Base-by-base conservation (phyloP, 768 basidiomycete species). In the Mycena floridula region DNA sequence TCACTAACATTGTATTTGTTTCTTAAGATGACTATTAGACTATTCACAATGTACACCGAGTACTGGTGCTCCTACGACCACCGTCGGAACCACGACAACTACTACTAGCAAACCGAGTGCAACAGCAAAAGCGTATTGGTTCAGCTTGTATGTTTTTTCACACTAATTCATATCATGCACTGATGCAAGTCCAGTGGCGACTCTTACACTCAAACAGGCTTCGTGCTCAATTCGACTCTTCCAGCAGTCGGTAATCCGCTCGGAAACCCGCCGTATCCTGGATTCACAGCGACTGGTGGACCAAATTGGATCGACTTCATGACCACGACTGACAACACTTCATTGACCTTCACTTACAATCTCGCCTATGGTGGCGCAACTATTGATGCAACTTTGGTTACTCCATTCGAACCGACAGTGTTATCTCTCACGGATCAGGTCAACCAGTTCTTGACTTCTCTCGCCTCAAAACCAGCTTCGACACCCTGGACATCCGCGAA, bases 341-440 rank as follows among this genome's bases (percentile, higher is more conserved):
- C 79, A 6, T 54, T 69, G 9, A 43, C 80, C 32, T 64, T 78
- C 52, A 80, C 77, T 0, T 85, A 80, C 59, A 78, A 85, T 62
- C 77, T 77, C 48, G 84, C 83, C 0, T 79, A 74, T 44, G 78
- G 82, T 20, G 83, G 74, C 7, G 83, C 81, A 20, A 82, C 81
- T 23, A 82, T 83, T 48, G 71, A 84, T 51, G 63, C 73, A 5
- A 67, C 53, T 24, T 69, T 85, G 25, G 81, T 85, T 26, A 50
- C 66, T 3, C 79, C 81, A 4, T 79, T 70, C 51, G 47, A 53
- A 27, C 66, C 78, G 0, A 73, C 69, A 1, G 76, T 81, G 12
- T 59, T 76, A 38, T 77, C 71, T 8, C 57, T 82, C 41, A 72
- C 69, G 0, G 78, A 84, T 46, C 82, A 86, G 52, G 78, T 85